Evolutionary conservation across 345 rosid species (phyloP), one percentile per base, ranked within the genome.

Genomic region (Combretum micranthum): DNA sequence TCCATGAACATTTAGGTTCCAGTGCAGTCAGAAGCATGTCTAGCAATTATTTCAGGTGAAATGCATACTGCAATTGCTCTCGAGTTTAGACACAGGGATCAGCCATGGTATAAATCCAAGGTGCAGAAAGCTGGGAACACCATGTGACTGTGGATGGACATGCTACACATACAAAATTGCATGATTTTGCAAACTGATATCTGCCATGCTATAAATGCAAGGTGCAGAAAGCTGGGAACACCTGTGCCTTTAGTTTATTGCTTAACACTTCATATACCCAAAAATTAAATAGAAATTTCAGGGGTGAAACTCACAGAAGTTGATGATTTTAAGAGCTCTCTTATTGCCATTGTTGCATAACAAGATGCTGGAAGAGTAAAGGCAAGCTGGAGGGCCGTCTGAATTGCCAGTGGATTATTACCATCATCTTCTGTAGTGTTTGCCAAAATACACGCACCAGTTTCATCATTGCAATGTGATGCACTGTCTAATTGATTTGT

Each of bases 281-380:
- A 56, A 7, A 17, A 59, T 42, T 8, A 12, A 60, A 4, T 15
- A 18, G 50, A 61, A 47, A 9, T 12, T 5, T 51, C 39, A 46
- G 46, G 15, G 43, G 45, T 63, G 55, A 19, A 26, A 76, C 97
- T 51, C 81, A 94, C 99, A 55, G 99, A 87, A 51, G 99, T 90
- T 52, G 99, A 94, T 51, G 96, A 78, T 75, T 94, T 90, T 56
- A 94, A 80, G 57, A 90, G 77, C 83, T 94, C 97, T 70, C 99
- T 72, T 63, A 90, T 80, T 63, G 97, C 97, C 96, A 90, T 94
- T 64, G 99, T 94, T 48, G 96, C 99, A 75, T 94, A 90, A 56
- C 88, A 82, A 47, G 97, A 90, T 53, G 97, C 57, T 48, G 97
- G 99, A 70, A 94, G 99, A 12, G 95, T 90, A 62, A 90, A 83